Evolutionary conservation across 108 stramenopile species (phyloP).

Genomic region (Skeletonema potamos): DNA sequence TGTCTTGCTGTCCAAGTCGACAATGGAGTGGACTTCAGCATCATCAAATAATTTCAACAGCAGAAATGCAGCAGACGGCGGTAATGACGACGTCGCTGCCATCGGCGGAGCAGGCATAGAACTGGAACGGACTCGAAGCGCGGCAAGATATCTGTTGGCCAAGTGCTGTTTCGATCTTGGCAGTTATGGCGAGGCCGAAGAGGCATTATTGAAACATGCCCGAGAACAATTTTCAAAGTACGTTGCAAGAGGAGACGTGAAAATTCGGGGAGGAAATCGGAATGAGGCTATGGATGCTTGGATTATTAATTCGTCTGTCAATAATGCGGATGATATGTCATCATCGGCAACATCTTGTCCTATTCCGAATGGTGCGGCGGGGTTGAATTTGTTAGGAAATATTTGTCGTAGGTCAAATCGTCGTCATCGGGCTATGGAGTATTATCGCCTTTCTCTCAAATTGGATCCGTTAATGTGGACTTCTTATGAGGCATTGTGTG

Average conservation of each 20-base stretch:
- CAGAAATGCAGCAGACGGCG: background rate
- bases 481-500: conserved; percentile 78
- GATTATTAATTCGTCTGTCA: conserved; percentile 49
- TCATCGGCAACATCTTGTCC: conserved; percentile 51
- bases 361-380: conserved; percentile 90
- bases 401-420: conserved; percentile 81
- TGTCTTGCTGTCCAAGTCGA: conserved; percentile 42
- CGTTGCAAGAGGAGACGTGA: conserved; percentile 9
- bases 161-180: conserved; percentile 70
- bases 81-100: conserved; percentile 1
- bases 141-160: conserved; percentile 67
- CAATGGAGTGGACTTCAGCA: conserved; percentile 4
- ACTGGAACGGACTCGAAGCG: conserved; percentile 28
- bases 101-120: background rate
- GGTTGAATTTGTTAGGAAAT: conserved; percentile 78
- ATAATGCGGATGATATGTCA: background rate
- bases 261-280: conserved; percentile 17
- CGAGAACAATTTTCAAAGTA: conserved; percentile 37
- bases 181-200: conserved; percentile 75
- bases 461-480: conserved; percentile 89
- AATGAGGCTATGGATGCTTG: conserved; percentile 64
- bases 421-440: conserved; percentile 69
- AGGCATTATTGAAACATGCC: conserved; percentile 54
- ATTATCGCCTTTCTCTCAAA: conserved; percentile 74
- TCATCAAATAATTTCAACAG: conserved; percentile 4